Evolutionary conservation across 257 asterid genomes (phyloP), one percentile per base, ranked within the genome.

Genomic region (Misopates orontium): DNA sequence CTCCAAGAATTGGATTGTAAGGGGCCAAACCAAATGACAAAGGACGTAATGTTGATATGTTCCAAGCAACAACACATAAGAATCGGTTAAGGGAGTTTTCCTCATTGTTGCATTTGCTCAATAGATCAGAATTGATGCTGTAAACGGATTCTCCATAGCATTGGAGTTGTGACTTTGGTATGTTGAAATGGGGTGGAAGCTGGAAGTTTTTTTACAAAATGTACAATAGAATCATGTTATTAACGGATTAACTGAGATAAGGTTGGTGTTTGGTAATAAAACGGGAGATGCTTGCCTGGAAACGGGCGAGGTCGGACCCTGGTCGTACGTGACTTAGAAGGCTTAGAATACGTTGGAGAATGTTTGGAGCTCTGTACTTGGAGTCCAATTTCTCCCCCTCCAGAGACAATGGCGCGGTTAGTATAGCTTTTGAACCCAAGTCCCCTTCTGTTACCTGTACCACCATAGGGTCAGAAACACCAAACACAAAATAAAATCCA

Each of bases 111-210:
- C 94, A 87, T 67, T 78, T 86, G 66, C 86, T 75, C 40, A 93
- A 62, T 72, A 90, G 64, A 45, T 83, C 83, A 8, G 64, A 56
- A 36, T 68, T 60, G 3, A 70, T 50, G 81, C 91, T 68, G 71
- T 85, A 93, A 10, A 87, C 78, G 15, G 94, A 58, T 65, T 93
- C 98, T 25, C 95, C 96, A 48, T 84, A 83, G 63, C 87, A 84
- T 48, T 93, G 98, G 11, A 93, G 86, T 69, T 87, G 97, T 18
- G 98, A 93, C 69, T 93, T 90, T 39, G 98, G 98, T 60, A 93
- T 72, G 83, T 93, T 90, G 80, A 93, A 90, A 66, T 71, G n/a
- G 12, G 98, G 95, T 10, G 98, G 95, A 67, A 93, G 82, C 98
- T 93, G 91, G 18, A 76, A 48, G 70, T 16, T 8, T 58, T 48